These are phyloP conservation scores for Rhizopus microsporus DNA, from an alignment of 371 early-diverging fungal genomes.

Conservation along the genomic window DNA sequence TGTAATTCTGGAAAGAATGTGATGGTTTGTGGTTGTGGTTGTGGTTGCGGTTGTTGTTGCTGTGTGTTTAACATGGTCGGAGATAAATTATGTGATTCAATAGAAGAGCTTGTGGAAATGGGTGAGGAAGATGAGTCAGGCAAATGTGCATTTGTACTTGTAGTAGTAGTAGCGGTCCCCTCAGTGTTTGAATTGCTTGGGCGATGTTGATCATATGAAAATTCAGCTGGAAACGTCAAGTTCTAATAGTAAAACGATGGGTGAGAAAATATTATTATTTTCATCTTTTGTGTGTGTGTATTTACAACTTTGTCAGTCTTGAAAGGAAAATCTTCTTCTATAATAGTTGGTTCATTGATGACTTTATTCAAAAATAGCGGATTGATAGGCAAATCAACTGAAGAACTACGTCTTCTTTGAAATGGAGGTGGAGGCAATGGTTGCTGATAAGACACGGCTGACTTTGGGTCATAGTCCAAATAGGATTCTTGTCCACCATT, in stretches of 20 bases:
- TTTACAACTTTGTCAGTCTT: background rate
- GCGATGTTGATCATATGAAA: background rate
- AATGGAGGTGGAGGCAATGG: constrained; percentile 23
- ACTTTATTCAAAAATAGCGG: constrained; percentile 23
- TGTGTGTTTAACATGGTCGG: background rate
- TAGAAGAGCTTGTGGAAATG: constrained; percentile 14
- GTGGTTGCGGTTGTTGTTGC: constrained; percentile 5
- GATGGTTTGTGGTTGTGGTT: constrained; percentile 9
- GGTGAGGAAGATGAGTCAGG: constrained; percentile 3
- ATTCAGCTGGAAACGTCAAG: background rate
- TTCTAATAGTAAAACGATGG: background rate
- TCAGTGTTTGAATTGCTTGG: background rate
- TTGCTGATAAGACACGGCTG: constrained; percentile 5
- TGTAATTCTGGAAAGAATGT: constrained; percentile 29
- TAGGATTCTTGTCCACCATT: background rate
- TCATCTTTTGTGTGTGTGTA: background rate
- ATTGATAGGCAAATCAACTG: constrained; percentile 31
- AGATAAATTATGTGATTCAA: constrained; percentile 1
- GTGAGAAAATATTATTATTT: background rate
- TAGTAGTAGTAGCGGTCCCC: background rate
- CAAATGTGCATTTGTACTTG: background rate
- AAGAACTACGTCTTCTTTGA: constrained; percentile 32
- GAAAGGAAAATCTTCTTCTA: constrained; percentile 18
- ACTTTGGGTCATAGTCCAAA: constrained; percentile 2
- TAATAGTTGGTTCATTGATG: constrained; percentile 17